Conservation (phyloP, 805 yeast genomes). For the Yamadazyma endophytica region DNA sequence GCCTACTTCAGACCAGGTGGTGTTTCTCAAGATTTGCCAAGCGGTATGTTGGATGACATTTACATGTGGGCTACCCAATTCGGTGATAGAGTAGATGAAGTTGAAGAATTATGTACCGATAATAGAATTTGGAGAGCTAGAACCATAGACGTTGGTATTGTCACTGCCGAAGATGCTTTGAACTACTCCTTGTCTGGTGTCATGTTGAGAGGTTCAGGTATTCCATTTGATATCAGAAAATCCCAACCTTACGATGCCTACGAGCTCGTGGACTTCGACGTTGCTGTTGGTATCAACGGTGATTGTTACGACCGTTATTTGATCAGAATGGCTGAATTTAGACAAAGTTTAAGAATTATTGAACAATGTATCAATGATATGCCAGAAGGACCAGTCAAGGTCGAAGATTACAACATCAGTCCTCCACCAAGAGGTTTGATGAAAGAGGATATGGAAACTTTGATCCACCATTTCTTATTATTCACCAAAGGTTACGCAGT, state of each 20-base stretch:
- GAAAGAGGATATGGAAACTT: slow-evolving; percentile 92
- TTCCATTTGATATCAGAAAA: slow-evolving; percentile 82
- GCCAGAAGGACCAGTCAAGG: slow-evolving; percentile 91
- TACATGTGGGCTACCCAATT: slow-evolving; percentile 96
- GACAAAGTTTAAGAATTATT: slow-evolving; percentile 84
- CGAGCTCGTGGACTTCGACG: slow-evolving; percentile 79
- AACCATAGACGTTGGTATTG: slow-evolving; percentile 74
- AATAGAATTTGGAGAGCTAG: slow-evolving; percentile 91
- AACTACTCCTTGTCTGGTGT: slow-evolving; percentile 80
- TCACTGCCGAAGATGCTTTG: slow-evolving; percentile 83
- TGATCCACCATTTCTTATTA: slow-evolving; percentile 83
- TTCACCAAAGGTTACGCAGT: slow-evolving; percentile 87
- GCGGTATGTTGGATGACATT: slow-evolving; percentile 81
- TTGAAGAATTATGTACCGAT: slow-evolving; percentile 84
- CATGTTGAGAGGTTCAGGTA: slow-evolving; percentile 88
- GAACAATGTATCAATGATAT: slow-evolving; percentile 87
- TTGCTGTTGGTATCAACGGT: slow-evolving; percentile 83
- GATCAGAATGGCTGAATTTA: slow-evolving; percentile 85
- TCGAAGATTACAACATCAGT: slow-evolving; percentile 80
- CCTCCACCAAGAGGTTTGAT: slow-evolving; percentile 78
- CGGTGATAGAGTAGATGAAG: slow-evolving; percentile 88
- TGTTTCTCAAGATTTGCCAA: slow-evolving; percentile 83
- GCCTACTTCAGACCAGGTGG: slow-evolving; percentile 93
- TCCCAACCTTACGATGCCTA: slow-evolving; percentile 89
- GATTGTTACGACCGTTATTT: slow-evolving; percentile 90